phyloP scores from a whole-genome alignment of 75 land plant genomes.

The Pseudotsuga menziesii region DNA sequence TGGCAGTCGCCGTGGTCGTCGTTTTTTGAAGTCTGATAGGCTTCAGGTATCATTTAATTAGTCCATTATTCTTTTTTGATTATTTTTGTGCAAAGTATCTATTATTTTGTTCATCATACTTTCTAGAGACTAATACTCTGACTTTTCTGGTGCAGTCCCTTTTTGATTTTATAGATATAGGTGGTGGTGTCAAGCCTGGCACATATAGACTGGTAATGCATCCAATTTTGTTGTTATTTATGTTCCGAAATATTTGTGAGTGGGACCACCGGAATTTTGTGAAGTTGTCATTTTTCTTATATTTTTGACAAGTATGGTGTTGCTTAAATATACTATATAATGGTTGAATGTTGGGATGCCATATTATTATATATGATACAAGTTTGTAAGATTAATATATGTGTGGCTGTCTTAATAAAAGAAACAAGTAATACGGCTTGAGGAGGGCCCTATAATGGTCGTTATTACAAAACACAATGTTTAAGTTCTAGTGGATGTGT shows the following conservation, averaged over 20 bases:
- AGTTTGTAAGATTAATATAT: not conserved
- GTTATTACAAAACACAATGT: not conserved
- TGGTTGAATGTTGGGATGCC: not conserved
- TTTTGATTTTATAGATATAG: slow-evolving; percentile 76
- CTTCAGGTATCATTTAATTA: slow-evolving; percentile 52
- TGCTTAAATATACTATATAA: not conserved
- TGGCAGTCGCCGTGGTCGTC: slow-evolving; percentile 73
- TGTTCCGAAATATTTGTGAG: not conserved
- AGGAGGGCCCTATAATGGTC: not conserved
- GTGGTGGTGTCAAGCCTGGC: slow-evolving; percentile 66
- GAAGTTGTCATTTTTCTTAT: not conserved
- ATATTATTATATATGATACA: not conserved
- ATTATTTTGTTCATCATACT: not conserved
- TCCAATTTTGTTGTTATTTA: not conserved
- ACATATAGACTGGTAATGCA: slow-evolving; percentile 77
- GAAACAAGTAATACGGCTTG: not conserved
- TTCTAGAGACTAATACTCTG: not conserved
- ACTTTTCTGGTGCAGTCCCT: slow-evolving; percentile 51
- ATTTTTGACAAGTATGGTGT: not conserved
- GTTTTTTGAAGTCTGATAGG: slow-evolving; percentile 78
- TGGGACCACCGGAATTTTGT: not conserved
- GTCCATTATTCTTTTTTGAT: not conserved
- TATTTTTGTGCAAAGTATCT: not conserved
- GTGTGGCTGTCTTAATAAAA: not conserved
- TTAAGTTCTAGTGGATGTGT: not conserved